Conservation (phyloP, 78 protist genomes). For the Guillardia theta region DNA sequence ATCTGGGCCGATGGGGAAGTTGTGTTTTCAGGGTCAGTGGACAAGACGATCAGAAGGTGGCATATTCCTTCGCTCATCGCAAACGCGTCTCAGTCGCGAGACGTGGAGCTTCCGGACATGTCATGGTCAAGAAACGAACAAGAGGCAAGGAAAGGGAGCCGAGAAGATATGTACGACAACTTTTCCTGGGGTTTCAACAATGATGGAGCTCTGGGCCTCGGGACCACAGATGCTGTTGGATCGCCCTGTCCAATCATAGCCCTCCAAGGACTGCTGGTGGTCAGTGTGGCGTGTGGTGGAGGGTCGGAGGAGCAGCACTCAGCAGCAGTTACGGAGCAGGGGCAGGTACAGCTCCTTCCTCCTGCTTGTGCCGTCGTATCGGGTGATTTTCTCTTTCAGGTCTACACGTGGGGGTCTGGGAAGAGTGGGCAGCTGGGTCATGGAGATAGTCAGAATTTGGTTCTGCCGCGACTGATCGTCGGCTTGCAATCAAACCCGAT, state of each 20-base stretch:
- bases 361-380: too few species aligned
- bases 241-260: not conserved
- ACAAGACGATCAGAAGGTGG: not conserved
- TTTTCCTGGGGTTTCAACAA: not conserved
- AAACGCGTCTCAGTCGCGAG: too few species aligned
- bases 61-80: too few species aligned
- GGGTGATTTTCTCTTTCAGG: too few species aligned
- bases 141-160: too few species aligned
- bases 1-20: not conserved
- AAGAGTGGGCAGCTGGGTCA: not conserved
- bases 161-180: not conserved
- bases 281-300: not conserved
- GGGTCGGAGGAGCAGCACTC: conserved; percentile 1
- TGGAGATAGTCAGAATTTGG: not conserved
- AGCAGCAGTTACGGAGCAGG: not conserved
- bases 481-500: too few species aligned
- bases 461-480: not conserved
- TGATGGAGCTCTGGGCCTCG: not conserved
- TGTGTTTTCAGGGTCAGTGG: not conserved
- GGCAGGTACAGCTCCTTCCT: too few species aligned
- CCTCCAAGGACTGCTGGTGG: not conserved
- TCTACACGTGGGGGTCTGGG: not conserved
- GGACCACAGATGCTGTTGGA: not conserved
- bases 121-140: too few species aligned
- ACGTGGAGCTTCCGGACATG: too few species aligned